Evolutionary conservation across 139 green algal genomes (phyloP), one percentile per base, ranked within the genome.

Genomic region (Desmodesmus armatus): DNA sequence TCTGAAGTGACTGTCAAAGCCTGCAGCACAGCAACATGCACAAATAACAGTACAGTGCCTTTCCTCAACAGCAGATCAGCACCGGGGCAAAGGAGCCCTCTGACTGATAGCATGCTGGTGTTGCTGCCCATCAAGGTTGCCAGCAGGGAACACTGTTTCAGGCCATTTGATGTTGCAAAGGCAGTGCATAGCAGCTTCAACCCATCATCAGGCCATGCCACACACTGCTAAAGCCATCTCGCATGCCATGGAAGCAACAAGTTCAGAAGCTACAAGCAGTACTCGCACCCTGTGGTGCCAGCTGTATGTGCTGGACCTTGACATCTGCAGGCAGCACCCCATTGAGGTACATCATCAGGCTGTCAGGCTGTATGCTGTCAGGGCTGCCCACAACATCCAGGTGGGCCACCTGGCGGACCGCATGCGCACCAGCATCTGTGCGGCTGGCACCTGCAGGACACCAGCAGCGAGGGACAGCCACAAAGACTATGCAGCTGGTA

Each of bases 311-410:
- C 39, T 87, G 78, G 29, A 92, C 86, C 43, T 89, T 88, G 9
- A 90, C 83, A 65, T 92, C 89, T n/a, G 51, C 33, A 9, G 89
- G 89, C 84, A 92, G 84, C 73, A 89, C 84, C 35, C 72, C 72
- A 74, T 92, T 92, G 78, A 87, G 83, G 80, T 89, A 87, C 84
- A 92, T 75, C 76, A 84, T 83, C 37, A 92, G 77, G 79, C 31
- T 82, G 51, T 85, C 86, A 0, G 79, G 74, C 41, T 81, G 63
- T 58, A 82, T 76, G 71, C 41, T 75, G 55, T 76, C 82, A 5
- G 37, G 19, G 21, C 51, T 63, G 41, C 89, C 89, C 25, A 73
- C 71, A 58, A 90, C 87, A 62, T 92, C 89, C 41, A 92, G 74
- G 19, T 92, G 86, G 5, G 86, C 89, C 7, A 89, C 82, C 72